Conservation (phyloP, 116 monocot species). For the Papilionanthe hybrid region DNA sequence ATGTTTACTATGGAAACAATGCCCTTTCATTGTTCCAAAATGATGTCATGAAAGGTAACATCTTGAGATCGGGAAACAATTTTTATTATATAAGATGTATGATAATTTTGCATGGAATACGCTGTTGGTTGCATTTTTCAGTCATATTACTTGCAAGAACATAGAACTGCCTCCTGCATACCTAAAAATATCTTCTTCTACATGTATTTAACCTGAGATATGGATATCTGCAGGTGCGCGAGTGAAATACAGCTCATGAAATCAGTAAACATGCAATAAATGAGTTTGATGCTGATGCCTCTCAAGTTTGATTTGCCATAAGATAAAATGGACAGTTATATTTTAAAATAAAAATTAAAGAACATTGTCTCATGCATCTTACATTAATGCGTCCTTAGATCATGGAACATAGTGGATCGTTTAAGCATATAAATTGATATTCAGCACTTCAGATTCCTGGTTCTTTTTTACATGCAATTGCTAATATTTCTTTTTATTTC, state of each 20-base stretch:
- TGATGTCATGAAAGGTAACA: neutral
- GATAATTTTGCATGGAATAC: neutral
- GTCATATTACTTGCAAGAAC: neutral
- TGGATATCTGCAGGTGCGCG: neutral
- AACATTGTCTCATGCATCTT: neutral
- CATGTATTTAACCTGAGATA: neutral
- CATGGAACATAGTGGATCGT: neutral
- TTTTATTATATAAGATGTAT: neutral
- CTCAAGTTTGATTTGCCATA: neutral
- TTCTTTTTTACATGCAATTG: neutral
- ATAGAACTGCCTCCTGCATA: neutral
- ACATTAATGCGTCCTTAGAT: neutral
- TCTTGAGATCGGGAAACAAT: neutral
- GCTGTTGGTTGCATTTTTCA: neutral
- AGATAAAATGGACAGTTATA: neutral
- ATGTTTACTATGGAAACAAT: neutral
- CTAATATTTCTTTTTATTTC: conserved; percentile 7
- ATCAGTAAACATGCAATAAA: neutral
- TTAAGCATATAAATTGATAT: neutral
- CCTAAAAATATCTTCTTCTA: neutral
- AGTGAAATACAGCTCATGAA: neutral
- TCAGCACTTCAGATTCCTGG: neutral
- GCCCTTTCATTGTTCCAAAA: neutral
- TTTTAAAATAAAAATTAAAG: neutral
- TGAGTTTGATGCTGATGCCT: neutral